Evolutionary conservation across 768 basidiomycete species (phyloP).

Genomic region (Bullera alba): DNA sequence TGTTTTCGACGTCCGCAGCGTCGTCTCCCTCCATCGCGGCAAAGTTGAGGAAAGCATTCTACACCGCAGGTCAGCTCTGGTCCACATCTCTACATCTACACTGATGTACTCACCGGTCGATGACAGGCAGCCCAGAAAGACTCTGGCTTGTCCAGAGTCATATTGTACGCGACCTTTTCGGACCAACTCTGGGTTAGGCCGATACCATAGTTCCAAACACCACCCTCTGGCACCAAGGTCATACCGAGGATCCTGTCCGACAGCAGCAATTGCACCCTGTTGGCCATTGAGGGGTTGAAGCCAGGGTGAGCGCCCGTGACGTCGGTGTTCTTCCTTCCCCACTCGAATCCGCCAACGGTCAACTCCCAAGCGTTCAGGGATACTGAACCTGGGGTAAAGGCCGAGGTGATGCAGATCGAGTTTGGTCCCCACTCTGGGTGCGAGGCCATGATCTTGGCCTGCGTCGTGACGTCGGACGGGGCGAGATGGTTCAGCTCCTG

Average conservation of each 20-base stretch:
- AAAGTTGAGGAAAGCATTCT: slow-evolving; percentile 82
- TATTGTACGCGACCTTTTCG: slow-evolving; percentile 67
- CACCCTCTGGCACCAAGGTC: slow-evolving; percentile 88
- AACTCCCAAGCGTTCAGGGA: slow-evolving; percentile 88
- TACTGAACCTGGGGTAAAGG: slow-evolving; percentile 97
- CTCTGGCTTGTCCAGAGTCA: slow-evolving; percentile 85
- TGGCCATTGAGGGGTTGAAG: slow-evolving; percentile 98
- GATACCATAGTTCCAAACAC: slow-evolving; percentile 94
- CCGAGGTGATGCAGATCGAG: slow-evolving; percentile 85
- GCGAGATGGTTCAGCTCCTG: slow-evolving; percentile 86
- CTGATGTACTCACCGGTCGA: slow-evolving; percentile 58
- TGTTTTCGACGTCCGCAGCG: slow-evolving; percentile 91
- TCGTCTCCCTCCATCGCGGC: slow-evolving; percentile 86
- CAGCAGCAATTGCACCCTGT: slow-evolving; percentile 76
- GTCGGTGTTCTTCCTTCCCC: slow-evolving; percentile 90
- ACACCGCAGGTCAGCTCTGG: slow-evolving; percentile 1
- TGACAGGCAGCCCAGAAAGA: slow-evolving; percentile 96
- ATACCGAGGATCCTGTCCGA: slow-evolving; percentile 95
- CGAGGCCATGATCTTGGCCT: slow-evolving; percentile 93
- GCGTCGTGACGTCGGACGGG: slow-evolving; percentile 85
- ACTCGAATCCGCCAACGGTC: slow-evolving; percentile 88
- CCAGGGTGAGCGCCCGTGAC: slow-evolving; percentile 60
- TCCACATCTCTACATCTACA: background rate
- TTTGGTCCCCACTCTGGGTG: slow-evolving; percentile 92
- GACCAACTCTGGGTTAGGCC: slow-evolving; percentile 89